These are phyloP conservation scores for Lotus japonicus DNA, from an alignment of 306 rosid species.

Conservation along the genomic window DNA sequence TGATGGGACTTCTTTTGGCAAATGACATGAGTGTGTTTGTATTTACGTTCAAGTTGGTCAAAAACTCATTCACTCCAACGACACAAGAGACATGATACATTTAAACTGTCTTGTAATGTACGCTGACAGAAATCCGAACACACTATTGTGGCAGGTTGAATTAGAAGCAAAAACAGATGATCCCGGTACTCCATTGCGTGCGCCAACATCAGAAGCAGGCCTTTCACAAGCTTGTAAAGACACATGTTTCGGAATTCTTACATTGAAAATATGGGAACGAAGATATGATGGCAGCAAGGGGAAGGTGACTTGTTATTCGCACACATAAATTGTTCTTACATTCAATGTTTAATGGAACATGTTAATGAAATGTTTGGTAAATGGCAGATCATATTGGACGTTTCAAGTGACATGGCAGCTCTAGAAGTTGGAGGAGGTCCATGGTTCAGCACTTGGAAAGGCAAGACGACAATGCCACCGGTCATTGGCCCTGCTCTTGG, in stretches of 20 bases:
- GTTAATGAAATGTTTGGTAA: slow-evolving; percentile 4
- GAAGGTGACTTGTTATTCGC: slow-evolving; percentile 42
- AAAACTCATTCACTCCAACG: too few relatives aligned
- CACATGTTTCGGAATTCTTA: slow-evolving; percentile 61
- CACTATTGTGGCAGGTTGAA: slow-evolving; percentile 63
- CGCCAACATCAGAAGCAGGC: slow-evolving; percentile 82
- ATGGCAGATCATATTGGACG: slow-evolving; percentile 67
- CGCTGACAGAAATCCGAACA: too few relatives aligned
- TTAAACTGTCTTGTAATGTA: too few relatives aligned
- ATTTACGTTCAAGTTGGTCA: too few relatives aligned
- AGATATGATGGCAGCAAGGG: slow-evolving; percentile 79
- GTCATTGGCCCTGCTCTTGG: slow-evolving; percentile 42
- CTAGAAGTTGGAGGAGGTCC: slow-evolving; percentile 95
- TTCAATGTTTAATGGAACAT: neutral
- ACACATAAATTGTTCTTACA: neutral
- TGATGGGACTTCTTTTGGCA: too few relatives aligned
- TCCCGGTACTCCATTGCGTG: slow-evolving; percentile 72
- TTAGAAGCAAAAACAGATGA: slow-evolving; percentile 69
- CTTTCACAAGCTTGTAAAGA: slow-evolving; percentile 83
- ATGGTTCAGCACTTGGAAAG: slow-evolving; percentile 90
- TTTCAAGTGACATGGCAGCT: slow-evolving; percentile 76
- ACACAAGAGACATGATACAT: too few relatives aligned
- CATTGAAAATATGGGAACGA: slow-evolving; percentile 73
- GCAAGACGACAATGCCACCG: slow-evolving; percentile 43
- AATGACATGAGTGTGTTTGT: too few relatives aligned